Evolutionary conservation across 257 asterid species (phyloP).

Genomic region (Primulina eburnea): DNA sequence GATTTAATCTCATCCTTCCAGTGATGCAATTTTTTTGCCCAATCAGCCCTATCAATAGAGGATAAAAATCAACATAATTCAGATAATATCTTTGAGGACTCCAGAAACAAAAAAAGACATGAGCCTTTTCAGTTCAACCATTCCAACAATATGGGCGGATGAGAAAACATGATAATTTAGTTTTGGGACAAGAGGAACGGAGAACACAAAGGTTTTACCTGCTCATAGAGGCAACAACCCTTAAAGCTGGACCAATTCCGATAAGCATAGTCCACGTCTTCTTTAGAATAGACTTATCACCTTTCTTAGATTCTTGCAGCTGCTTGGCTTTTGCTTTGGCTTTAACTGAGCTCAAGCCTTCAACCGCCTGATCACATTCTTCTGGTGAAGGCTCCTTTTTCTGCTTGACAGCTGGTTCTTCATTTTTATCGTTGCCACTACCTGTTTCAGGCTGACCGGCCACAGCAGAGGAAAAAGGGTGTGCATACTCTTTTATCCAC

Average conservation of each 20-base stretch:
- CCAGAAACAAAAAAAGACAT: slow-evolving; percentile 21
- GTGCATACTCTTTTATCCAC: slow-evolving; percentile 45
- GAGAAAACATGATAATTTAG: neutral
- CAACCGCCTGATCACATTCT: slow-evolving; percentile 98
- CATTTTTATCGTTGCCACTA: slow-evolving; percentile 47
- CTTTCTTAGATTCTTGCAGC: slow-evolving; percentile 75
- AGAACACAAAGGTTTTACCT: slow-evolving; percentile 43
- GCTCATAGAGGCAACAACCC: slow-evolving; percentile 92
- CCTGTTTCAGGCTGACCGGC: slow-evolving; percentile 57
- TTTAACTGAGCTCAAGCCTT: slow-evolving; percentile 80
- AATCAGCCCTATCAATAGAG: slow-evolving; percentile 61
- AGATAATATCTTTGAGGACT: slow-evolving; percentile 9
- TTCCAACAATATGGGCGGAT: neutral
- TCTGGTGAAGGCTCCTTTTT: slow-evolving; percentile 96
- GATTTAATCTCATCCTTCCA: slow-evolving; percentile 81
- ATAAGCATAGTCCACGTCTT: slow-evolving; percentile 69
- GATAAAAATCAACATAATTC: slow-evolving; percentile 10
- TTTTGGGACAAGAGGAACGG: slow-evolving; percentile 25
- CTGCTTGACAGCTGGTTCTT: slow-evolving; percentile 51
- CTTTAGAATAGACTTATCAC: slow-evolving; percentile 49
- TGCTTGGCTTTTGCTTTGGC: slow-evolving; percentile 89
- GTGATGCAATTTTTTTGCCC: slow-evolving; percentile 66
- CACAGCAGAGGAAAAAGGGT: slow-evolving; percentile 60
- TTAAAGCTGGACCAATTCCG: slow-evolving; percentile 96
- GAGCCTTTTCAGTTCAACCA: neutral